phyloP scores from a whole-genome alignment of 2,329 filamentous ascomycete genomes.

The Tolypocladium ovalisporum region DNA sequence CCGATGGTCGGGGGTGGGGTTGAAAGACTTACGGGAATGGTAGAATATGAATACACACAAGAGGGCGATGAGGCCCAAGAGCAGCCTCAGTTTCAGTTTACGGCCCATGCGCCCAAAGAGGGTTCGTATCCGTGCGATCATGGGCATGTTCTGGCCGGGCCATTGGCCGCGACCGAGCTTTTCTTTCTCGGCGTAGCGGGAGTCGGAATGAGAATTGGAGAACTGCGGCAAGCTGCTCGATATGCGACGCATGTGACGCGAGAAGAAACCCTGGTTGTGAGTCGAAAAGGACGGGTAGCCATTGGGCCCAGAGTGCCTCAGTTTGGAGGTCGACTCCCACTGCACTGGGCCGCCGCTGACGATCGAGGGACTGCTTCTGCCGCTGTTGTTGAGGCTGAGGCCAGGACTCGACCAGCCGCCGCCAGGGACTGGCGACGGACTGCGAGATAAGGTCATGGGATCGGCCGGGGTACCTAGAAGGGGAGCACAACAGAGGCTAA shows the following conservation, averaged over 20 bases:
- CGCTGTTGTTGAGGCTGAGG: constrained; percentile 62
- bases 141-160: constrained; percentile 29
- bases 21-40: constrained; percentile 53
- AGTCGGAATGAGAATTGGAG: constrained; percentile 37
- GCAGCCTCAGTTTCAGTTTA: constrained; percentile 52
- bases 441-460: constrained; percentile 76
- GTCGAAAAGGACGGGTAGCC: constrained; percentile 72
- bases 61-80: constrained; percentile 49
- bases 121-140: constrained; percentile 35
- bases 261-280: constrained; percentile 78
- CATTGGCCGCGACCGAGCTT: constrained; percentile 53
- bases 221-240: constrained; percentile 72
- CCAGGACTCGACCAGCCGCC: constrained; percentile 85
- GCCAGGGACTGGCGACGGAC: constrained; percentile 72
- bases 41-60: constrained; percentile 57
- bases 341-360: constrained; percentile 50
- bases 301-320: constrained; percentile 61
- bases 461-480: constrained; percentile 40
- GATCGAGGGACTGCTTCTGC: constrained; percentile 54
- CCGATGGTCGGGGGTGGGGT: not conserved
- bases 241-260: constrained; percentile 69
- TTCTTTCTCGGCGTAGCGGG: constrained; percentile 64
- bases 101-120: constrained; percentile 44
- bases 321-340: constrained; percentile 75
- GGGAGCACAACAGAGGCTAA: not conserved